phyloP scores from a whole-genome alignment of 2,329 filamentous ascomycete genomes.

The Macroventuria anomochaeta region DNA sequence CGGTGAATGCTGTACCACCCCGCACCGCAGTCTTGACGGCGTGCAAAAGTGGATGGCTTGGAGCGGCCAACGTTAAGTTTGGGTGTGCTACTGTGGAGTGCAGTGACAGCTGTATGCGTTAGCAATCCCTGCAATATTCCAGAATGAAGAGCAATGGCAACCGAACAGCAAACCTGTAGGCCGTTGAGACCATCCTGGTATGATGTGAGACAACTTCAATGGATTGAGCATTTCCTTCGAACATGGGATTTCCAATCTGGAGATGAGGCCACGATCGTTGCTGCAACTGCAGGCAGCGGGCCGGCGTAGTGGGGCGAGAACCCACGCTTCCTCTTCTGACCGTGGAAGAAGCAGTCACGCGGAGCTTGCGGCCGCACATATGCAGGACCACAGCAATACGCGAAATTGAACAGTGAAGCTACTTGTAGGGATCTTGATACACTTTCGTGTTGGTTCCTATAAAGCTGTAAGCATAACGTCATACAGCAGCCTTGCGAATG shows the following conservation, averaged over 20 bases:
- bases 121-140: constrained; percentile 1
- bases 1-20: constrained; percentile 10
- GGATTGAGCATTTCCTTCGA: not conserved
- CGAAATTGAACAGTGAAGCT: constrained; percentile 12
- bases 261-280: constrained; percentile 15
- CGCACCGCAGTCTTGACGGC: constrained; percentile 1
- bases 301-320: constrained; percentile 16
- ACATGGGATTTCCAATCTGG: not conserved
- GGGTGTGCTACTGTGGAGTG: constrained; percentile 11
- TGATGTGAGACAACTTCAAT: not conserved
- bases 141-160: not conserved
- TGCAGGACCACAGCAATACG: constrained; percentile 3
- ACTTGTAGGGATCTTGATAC: constrained; percentile 16
- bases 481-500: constrained; percentile 19
- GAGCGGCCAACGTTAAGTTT: constrained; percentile 4
- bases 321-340: not conserved
- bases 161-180: not conserved
- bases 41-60: constrained; percentile 1
- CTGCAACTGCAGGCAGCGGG: constrained; percentile 17
- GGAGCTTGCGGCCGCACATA: not conserved
- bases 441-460: constrained; percentile 15
- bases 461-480: constrained; percentile 14
- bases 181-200: not conserved
- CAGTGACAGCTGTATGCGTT: constrained; percentile 2
- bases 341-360: constrained; percentile 18